Evolutionary conservation across 495 filamentous ascomycete species (phyloP).

Genomic region (Trichocladium antarcticum): DNA sequence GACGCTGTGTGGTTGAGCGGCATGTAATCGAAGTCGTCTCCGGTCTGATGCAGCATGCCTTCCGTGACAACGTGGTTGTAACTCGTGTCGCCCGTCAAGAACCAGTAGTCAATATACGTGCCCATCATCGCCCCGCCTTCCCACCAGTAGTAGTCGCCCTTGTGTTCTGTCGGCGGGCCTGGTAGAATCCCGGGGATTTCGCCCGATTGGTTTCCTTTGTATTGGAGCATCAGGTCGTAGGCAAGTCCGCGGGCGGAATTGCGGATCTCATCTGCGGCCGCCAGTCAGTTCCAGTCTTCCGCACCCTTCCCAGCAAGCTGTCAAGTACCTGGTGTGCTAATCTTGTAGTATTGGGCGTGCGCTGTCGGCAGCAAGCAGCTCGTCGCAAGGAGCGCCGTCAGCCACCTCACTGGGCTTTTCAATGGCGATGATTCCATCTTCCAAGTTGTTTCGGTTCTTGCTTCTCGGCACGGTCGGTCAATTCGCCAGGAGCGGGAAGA

Average conservation of each 20-base stretch:
- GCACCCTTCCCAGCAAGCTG: background rate
- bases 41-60: conserved; percentile 54
- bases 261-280: conserved; percentile 45
- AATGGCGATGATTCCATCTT: conserved; percentile 1
- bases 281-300: background rate
- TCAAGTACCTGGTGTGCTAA: conserved; percentile 18
- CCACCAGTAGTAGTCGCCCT: conserved; percentile 50
- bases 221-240: conserved; percentile 53
- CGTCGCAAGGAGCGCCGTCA: conserved; percentile 13
- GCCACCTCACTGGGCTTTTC: conserved; percentile 12
- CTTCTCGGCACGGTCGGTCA: background rate
- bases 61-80: conserved; percentile 50
- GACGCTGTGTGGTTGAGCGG: conserved; percentile 60
- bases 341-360: conserved; percentile 18
- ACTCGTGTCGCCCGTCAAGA: conserved; percentile 51
- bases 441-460: background rate
- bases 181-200: conserved; percentile 56
- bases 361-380: conserved; percentile 12
- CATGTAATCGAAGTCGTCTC: conserved; percentile 48
- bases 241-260: conserved; percentile 50
- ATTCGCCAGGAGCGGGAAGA: background rate
- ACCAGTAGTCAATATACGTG: conserved; percentile 60
- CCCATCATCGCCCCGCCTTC: conserved; percentile 42
- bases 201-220: conserved; percentile 51
- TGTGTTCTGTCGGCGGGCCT: conserved; percentile 36